Conservation (phyloP, 2,329 filamentous ascomycete species). For the Sporothrix euskadiensis region DNA sequence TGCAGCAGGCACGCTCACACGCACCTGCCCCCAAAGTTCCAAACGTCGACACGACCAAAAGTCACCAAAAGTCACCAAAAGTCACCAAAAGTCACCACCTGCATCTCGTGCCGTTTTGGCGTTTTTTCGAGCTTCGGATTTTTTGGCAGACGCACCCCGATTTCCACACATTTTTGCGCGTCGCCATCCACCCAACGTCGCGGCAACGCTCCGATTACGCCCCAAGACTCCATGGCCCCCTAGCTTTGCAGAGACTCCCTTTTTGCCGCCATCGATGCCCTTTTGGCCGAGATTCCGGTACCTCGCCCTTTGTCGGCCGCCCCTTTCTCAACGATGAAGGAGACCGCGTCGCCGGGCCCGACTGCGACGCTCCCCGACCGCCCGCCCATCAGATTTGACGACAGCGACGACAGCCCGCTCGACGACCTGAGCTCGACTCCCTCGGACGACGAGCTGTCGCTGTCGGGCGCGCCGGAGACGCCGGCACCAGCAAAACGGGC, state of each 20-base stretch:
- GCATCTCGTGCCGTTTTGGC: slow-evolving; percentile 30
- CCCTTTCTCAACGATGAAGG: slow-evolving; percentile 55
- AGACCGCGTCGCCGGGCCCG: slow-evolving; percentile 58
- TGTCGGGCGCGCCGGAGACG: slow-evolving; percentile 26
- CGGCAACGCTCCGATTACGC: slow-evolving; percentile 58
- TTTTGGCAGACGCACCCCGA: slow-evolving; percentile 53
- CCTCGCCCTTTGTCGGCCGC: slow-evolving; percentile 45
- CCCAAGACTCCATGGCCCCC: slow-evolving; percentile 47
- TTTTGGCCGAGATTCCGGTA: slow-evolving; percentile 57
- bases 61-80: slow-evolving; percentile 6
- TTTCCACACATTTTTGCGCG: slow-evolving; percentile 48
- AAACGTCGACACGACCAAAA: neutral
- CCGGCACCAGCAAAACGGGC: slow-evolving; percentile 5
- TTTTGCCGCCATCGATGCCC: slow-evolving; percentile 60
- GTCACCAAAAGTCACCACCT: slow-evolving; percentile 2
- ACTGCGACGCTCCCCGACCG: slow-evolving; percentile 42
- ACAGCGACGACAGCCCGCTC: slow-evolving; percentile 20
- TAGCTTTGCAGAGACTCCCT: slow-evolving; percentile 56
- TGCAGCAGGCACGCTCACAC: slow-evolving; percentile 3
- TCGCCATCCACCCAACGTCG: slow-evolving; percentile 49
- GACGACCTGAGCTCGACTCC: slow-evolving; percentile 24
- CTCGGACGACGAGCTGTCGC: slow-evolving; percentile 22
- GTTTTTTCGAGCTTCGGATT: slow-evolving; percentile 41
- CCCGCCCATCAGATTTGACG: slow-evolving; percentile 32
- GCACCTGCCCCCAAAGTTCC: neutral